phyloP scores from a whole-genome alignment of 2,329 filamentous ascomycete species.

The Sporothrix brasiliensis region DNA sequence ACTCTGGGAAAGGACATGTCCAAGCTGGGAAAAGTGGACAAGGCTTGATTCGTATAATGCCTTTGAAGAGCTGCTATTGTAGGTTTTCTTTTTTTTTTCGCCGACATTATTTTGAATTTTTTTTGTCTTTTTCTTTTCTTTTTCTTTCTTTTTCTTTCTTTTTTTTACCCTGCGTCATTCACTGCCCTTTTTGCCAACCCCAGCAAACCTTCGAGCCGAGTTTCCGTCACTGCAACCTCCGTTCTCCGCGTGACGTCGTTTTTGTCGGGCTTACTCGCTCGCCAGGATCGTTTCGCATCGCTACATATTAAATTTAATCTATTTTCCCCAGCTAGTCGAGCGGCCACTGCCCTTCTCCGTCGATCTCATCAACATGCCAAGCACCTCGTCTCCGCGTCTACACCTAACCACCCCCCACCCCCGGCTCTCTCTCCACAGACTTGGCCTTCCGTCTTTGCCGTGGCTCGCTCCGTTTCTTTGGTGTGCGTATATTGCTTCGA shows the following conservation, averaged over 20 bases:
- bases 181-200: not conserved
- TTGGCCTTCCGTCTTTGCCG: constrained; percentile 26
- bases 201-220: not conserved
- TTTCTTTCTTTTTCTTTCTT: not conserved
- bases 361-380: no score
- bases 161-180: no score
- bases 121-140: not conserved
- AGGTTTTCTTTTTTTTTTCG: not conserved
- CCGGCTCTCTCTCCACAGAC: constrained; percentile 15
- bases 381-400: not conserved
- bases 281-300: not conserved
- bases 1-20: not conserved
- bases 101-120: not conserved
- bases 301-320: constrained; percentile 21
- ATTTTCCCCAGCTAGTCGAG: constrained; percentile 22
- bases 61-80: not conserved
- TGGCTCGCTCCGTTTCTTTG: constrained; percentile 7
- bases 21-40: not conserved
- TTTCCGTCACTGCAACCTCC: not conserved
- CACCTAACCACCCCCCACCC: not conserved
- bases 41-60: not conserved
- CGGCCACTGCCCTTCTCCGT: not conserved
- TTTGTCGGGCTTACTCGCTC: not conserved
- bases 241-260: constrained; percentile 3
- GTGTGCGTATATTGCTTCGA: constrained; percentile 30